Evolutionary conservation across 2,329 filamentous ascomycete genomes (phyloP).

Genomic region (Dichotomopilus funicola): DNA sequence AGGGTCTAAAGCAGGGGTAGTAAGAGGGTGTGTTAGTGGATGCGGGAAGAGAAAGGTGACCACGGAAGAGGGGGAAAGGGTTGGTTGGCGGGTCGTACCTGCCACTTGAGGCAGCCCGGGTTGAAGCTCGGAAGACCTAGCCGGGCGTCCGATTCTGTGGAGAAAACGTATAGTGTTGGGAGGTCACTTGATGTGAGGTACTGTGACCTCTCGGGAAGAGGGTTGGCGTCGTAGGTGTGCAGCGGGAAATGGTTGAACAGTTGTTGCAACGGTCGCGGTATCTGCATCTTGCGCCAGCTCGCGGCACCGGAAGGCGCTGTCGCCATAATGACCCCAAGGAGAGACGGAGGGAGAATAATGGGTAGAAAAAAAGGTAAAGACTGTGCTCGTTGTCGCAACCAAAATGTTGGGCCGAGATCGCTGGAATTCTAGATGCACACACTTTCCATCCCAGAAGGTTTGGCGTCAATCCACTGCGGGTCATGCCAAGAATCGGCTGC

Average conservation of each 20-base stretch:
- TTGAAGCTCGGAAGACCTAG: constrained; percentile 72
- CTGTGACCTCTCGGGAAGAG: constrained; percentile 58
- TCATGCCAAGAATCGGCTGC: no score
- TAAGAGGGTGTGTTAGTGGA: background rate
- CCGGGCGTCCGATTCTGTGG: constrained; percentile 54
- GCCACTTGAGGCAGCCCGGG: constrained; percentile 91
- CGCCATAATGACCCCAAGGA: background rate
- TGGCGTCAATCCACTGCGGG: no score
- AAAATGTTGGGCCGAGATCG: background rate
- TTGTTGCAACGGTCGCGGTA: constrained; percentile 69
- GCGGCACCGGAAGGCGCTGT: constrained; percentile 18
- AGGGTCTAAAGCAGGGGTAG: constrained; percentile 54
- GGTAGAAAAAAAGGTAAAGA: background rate
- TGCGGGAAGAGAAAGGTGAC: background rate
- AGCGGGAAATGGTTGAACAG: constrained; percentile 85
- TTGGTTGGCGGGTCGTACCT: constrained; percentile 54
- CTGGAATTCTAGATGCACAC: no score
- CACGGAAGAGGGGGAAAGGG: background rate
- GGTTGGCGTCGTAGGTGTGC: constrained; percentile 65
- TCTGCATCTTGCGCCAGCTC: constrained; percentile 33
- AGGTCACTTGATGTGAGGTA: constrained; percentile 30
- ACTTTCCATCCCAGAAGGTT: no score
- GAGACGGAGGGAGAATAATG: background rate
- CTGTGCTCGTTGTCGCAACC: background rate
- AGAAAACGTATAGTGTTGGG: constrained; percentile 70